Evolutionary conservation across 1,284 basidiomycete species (phyloP), one percentile per base, ranked within the genome.

Genomic region (Pascua guehoae): DNA sequence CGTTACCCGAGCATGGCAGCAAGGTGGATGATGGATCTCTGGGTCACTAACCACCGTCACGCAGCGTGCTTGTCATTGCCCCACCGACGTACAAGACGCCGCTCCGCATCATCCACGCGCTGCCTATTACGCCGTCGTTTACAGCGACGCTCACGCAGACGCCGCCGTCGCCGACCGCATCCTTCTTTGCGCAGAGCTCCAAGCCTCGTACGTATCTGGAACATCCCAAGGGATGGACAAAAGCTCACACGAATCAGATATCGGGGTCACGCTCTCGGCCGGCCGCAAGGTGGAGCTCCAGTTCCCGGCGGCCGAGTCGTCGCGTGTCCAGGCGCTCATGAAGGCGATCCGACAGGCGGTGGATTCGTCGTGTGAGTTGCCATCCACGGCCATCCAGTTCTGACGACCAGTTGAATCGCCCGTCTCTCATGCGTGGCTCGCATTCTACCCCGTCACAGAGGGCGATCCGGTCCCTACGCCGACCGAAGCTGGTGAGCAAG

Each of bases 241-340:
- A 8, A 16, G 38, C 53, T 61, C 49, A 57, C 50, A 15, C n/a
- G n/a, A 32, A 32, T 1, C 56, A 61, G 60, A 50, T 32, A 60
- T 63, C 9, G 61, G 56, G 48, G 39, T 63, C 15, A 46, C 56
- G 4, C 44, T 63, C 14, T 86, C 88, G 53, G 86, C 84, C 44
- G 83, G 88, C 5, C 85, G 86, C 49, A 84, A 84, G 60, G 84
- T 85, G 8, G 89, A 88, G 68, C 77, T 93, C 5, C 88, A 89
- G 5, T 87, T 88, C 43, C 85, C 84, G 14, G 88, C 70, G 0
- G 57, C 41, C 11, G 65, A 69, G 15, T 60, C 66, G 8, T 60
- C 57, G 0, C 54, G 62, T 14, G 70, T 72, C 0, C 68, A 73
- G 39, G 48, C 57, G 5, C 46, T 75, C 17, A 57, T 71, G 14